phyloP scores from a whole-genome alignment of 768 basidiomycete species.

The Goffeauzyma gilvescens region DNA sequence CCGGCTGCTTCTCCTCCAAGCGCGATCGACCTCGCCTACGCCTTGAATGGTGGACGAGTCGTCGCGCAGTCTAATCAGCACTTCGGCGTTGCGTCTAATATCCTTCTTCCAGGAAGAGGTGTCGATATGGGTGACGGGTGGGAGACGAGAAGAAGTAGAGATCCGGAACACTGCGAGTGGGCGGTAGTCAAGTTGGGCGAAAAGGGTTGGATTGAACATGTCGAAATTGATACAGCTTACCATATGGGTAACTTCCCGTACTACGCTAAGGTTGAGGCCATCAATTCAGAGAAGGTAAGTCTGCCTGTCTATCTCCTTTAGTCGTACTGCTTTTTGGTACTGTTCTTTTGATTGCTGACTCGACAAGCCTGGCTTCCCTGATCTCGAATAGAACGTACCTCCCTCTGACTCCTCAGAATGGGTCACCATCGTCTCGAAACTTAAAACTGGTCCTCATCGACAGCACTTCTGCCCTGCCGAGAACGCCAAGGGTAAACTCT shows the following conservation, averaged over 20 bases:
- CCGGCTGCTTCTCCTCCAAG: constrained; percentile 1
- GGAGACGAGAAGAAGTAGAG: constrained; percentile 83
- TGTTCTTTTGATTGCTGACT: no score
- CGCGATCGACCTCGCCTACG: constrained; percentile 69
- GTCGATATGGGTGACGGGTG: constrained; percentile 90
- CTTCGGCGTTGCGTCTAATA: constrained; percentile 75
- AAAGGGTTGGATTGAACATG: constrained; percentile 48
- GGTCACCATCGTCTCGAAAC: constrained; percentile 54
- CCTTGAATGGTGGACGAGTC: constrained; percentile 71
- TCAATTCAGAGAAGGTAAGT: constrained; percentile 32
- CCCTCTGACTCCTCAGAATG: constrained; percentile 41
- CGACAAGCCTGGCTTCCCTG: no score
- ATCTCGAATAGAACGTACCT: constrained; percentile 12
- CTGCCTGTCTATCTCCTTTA: constrained; percentile 15
- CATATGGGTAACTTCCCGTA: constrained; percentile 91
- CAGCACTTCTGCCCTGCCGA: constrained; percentile 77
- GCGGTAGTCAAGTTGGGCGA: constrained; percentile 72
- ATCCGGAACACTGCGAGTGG: constrained; percentile 51
- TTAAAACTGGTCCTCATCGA: constrained; percentile 68
- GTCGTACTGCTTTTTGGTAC: no score
- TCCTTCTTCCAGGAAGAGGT: constrained; percentile 76
- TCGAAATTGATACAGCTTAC: constrained; percentile 82
- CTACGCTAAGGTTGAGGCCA: constrained; percentile 59
- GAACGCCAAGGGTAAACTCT: constrained; percentile 38
- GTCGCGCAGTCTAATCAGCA: constrained; percentile 81